phyloP scores from a whole-genome alignment of 73 alveolate genomes.

The Symbiodinium pilosum region DNA sequence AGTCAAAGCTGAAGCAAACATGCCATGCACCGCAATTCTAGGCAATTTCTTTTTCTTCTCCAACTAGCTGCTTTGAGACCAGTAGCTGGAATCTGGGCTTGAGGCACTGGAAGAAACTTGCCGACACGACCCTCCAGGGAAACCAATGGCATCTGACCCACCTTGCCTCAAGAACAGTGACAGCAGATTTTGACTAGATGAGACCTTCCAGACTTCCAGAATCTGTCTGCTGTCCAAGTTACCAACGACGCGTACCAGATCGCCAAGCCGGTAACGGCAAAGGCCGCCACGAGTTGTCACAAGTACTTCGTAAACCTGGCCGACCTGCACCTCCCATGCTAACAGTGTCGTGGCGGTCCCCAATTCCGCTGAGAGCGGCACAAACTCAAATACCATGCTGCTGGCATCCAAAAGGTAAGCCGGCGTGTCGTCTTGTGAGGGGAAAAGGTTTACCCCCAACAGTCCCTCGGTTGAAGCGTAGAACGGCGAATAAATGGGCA shows the following conservation, averaged over 20 bases:
- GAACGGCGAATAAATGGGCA: slow-evolving; percentile 59
- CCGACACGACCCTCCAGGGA: slow-evolving; percentile 45
- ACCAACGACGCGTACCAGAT: slow-evolving; percentile 34
- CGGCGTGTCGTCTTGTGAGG: background rate
- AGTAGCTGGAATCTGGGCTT: background rate
- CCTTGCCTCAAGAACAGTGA: background rate
- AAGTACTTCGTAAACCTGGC: slow-evolving; percentile 20
- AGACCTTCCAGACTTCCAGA: no score
- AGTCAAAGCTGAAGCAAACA: no score
- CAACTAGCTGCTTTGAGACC: no score
- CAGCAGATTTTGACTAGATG: no score
- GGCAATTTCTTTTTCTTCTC: no score
- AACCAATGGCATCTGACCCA: slow-evolving; percentile 60
- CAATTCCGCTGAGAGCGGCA: background rate
- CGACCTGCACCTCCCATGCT: background rate
- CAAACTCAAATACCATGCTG: slow-evolving; percentile 50
- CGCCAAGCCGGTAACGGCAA: slow-evolving; percentile 56
- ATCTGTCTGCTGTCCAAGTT: background rate
- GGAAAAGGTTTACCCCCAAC: slow-evolving; percentile 28
- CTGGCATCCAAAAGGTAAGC: slow-evolving; percentile 4
- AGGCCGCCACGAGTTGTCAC: slow-evolving; percentile 86
- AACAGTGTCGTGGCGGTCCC: background rate
- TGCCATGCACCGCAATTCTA: no score
- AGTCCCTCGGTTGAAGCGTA: slow-evolving; percentile 55
- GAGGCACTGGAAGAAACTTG: background rate